Conservation (phyloP, 352 stramenopile genomes). For the Globisporangium perplexum region DNA sequence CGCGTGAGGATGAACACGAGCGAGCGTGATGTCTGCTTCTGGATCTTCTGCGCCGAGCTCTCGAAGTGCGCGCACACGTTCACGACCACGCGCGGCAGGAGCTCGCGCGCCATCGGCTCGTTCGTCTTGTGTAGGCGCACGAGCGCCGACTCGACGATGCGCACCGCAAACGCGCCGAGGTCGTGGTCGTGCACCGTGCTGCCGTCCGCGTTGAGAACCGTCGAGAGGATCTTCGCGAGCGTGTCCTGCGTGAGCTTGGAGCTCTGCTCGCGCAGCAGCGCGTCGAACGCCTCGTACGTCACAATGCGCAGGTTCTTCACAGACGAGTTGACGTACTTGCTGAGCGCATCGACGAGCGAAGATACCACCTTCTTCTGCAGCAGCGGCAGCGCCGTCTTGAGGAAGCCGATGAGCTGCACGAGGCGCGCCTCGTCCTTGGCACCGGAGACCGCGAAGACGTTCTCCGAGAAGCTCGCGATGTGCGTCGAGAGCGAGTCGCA, state of each 20-base stretch:
- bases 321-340: slow-evolving; percentile 68
- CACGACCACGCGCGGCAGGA: slow-evolving; percentile 74
- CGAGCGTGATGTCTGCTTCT: slow-evolving; percentile 57
- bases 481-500: slow-evolving; percentile 82
- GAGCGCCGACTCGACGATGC: slow-evolving; percentile 55
- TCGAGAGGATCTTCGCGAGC: slow-evolving; percentile 53
- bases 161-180: slow-evolving; percentile 57
- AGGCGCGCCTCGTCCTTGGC: slow-evolving; percentile 70
- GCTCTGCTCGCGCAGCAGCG: slow-evolving; percentile 37
- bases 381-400: slow-evolving; percentile 71
- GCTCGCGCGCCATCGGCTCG: slow-evolving; percentile 43
- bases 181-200: slow-evolving; percentile 57
- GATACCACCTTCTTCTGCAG: slow-evolving; percentile 77
- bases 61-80: slow-evolving; percentile 71
- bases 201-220: slow-evolving; percentile 55
- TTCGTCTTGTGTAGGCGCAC: slow-evolving; percentile 61
- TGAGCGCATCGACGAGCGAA: slow-evolving; percentile 66
- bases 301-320: slow-evolving; percentile 74
- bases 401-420: slow-evolving; percentile 75
- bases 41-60: slow-evolving; percentile 43
- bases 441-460: slow-evolving; percentile 60
- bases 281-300: slow-evolving; percentile 70
- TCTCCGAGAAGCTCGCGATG: slow-evolving; percentile 83
- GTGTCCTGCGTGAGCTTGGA: slow-evolving; percentile 64
- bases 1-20: slow-evolving; percentile 60